These are phyloP conservation scores for Jaltomata sinuosa DNA, from an alignment of 257 asterid species.

Conservation along the genomic window DNA sequence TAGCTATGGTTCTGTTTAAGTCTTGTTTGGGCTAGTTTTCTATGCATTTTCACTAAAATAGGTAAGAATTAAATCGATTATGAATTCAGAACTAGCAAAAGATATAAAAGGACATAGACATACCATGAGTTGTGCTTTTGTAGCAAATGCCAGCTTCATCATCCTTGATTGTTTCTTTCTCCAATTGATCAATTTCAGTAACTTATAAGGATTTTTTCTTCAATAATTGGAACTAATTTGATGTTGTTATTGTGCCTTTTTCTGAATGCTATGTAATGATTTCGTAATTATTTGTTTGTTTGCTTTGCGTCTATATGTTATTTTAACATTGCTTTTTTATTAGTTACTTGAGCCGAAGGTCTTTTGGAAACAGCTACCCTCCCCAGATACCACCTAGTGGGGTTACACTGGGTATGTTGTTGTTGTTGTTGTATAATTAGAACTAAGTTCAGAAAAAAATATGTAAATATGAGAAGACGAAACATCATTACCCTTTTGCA, in stretches of 20 bases:
- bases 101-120: neutral
- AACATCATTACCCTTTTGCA: neutral
- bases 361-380: no score
- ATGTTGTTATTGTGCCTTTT: no score
- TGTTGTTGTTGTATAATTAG: no score
- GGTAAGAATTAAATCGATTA: neutral
- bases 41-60: neutral
- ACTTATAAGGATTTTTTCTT: neutral
- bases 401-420: no score
- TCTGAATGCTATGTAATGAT: no score
- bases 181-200: neutral
- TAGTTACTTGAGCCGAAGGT: no score
- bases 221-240: no score
- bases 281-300: no score
- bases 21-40: neutral
- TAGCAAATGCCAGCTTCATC: neutral
- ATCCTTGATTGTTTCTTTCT: neutral
- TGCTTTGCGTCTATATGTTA: no score
- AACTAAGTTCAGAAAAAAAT: no score
- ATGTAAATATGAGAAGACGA: neutral
- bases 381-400: no score
- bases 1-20: neutral
- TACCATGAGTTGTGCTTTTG: neutral
- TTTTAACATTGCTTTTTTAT: no score
- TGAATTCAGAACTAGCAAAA: neutral